These are phyloP conservation scores for Pisolithus thermaeus DNA, from an alignment of 1,284 basidiomycete genomes.

Conservation along the genomic window DNA sequence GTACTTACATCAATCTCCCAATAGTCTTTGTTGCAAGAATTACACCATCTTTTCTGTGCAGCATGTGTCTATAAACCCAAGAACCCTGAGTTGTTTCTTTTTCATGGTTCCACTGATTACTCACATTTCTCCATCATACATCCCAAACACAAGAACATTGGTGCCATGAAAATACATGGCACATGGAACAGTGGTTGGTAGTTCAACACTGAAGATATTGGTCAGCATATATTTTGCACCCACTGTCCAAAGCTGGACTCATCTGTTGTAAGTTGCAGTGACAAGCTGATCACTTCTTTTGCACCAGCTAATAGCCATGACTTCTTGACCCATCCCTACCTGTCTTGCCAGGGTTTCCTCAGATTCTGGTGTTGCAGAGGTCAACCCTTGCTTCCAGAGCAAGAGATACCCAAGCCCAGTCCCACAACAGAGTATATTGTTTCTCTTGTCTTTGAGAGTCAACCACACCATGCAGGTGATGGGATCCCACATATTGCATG, in stretches of 20 bases:
- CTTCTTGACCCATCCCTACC: conserved; percentile 4
- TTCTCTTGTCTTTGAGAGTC: not conserved
- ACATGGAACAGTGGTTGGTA: not conserved
- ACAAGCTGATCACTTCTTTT: not conserved
- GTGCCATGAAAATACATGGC: not conserved
- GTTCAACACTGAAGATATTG: conserved; percentile 3
- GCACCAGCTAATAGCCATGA: conserved; percentile 2
- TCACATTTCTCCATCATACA: conserved; percentile 8
- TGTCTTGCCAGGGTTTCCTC: not conserved
- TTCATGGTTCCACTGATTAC: not conserved
- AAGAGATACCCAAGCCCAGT: conserved; percentile 3
- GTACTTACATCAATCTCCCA: not conserved
- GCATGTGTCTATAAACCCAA: not conserved
- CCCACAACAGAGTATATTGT: conserved; percentile 1
- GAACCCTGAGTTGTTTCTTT: not conserved
- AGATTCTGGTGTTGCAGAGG: not conserved
- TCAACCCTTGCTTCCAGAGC: conserved; percentile 1
- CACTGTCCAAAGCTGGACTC: conserved; percentile 7
- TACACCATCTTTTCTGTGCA: not conserved
- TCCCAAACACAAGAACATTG: conserved; percentile 3
- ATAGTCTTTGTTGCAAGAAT: conserved; percentile 1
- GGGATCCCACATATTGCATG: too few relatives aligned
- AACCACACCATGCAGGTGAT: conserved; percentile 3
- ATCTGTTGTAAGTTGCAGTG: conserved; percentile 1
- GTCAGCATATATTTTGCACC: conserved; percentile 1